phyloP scores from a whole-genome alignment of 257 asterid species.

The Nicotiana attenuata region DNA sequence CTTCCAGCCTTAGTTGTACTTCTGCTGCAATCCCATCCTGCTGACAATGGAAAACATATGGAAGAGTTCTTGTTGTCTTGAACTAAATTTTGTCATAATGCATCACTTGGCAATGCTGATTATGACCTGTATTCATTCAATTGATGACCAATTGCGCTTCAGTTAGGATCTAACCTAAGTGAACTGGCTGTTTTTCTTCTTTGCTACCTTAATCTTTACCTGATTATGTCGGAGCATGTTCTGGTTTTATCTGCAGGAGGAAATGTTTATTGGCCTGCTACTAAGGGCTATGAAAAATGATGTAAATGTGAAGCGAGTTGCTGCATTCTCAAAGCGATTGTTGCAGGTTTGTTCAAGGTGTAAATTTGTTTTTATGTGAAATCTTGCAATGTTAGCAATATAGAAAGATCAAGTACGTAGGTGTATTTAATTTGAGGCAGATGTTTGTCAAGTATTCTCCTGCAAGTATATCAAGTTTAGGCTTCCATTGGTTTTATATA shows the following conservation, averaged over 20 bases:
- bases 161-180: neutral
- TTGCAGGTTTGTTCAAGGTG: conserved; percentile 55
- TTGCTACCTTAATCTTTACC: neutral
- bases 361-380: neutral
- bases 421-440: neutral
- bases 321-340: conserved; percentile 90
- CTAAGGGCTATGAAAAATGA: conserved; percentile 94
- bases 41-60: neutral
- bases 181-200: neutral
- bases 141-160: neutral
- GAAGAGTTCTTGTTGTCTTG: neutral
- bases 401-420: neutral
- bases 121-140: neutral
- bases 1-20: neutral
- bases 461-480: neutral
- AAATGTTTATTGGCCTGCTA: conserved; percentile 76
- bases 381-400: neutral
- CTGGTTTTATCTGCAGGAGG: conserved; percentile 55
- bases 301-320: conserved; percentile 73
- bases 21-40: neutral
- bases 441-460: neutral
- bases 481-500: conserved; percentile 4
- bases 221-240: neutral
- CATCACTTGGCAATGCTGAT: neutral
- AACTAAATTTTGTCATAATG: neutral